Evolutionary conservation across 257 asterid genomes (phyloP).

Genomic region (Gentiana macrophylla): DNA sequence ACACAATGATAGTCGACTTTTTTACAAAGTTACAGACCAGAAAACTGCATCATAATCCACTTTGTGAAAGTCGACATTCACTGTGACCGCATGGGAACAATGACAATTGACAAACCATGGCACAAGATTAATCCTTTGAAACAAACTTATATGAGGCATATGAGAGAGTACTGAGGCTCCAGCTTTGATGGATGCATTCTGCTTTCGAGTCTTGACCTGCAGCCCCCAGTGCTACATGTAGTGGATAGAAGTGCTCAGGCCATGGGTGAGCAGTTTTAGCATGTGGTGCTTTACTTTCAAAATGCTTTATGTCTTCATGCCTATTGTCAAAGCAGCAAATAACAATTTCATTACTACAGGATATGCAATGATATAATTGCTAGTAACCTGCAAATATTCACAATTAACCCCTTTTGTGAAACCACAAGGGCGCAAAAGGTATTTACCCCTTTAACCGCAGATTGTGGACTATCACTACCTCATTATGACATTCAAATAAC

Average conservation of each 20-base stretch:
- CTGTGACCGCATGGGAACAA: too few species aligned
- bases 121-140: neutral
- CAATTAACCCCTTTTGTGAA: too few species aligned
- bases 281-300: constrained; percentile 50
- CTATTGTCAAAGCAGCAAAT: constrained; percentile 13
- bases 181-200: constrained; percentile 55
- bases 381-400: neutral
- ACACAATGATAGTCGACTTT: too few species aligned
- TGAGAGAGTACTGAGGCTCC: constrained; percentile 47
- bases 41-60: too few species aligned
- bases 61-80: too few species aligned
- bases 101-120: too few species aligned
- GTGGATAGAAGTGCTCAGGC: constrained; percentile 64
- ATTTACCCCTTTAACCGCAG: too few species aligned
- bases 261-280: constrained; percentile 62
- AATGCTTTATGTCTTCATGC: constrained; percentile 56
- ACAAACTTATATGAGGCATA: constrained; percentile 60
- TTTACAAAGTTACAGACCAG: too few species aligned
- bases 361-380: neutral
- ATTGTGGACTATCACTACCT: too few species aligned
- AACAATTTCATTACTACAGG: neutral
- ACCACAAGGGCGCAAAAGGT: too few species aligned
- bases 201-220: constrained; percentile 54
- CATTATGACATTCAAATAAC: too few species aligned
- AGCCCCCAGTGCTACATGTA: constrained; percentile 63